Percentiles rank a stretch among this genome's conserved stretches.
Evolutionary conservation across 228 moss, liverwort and hornwort species (phyloP).

Genomic region (Sphagnum fallax): DNA sequence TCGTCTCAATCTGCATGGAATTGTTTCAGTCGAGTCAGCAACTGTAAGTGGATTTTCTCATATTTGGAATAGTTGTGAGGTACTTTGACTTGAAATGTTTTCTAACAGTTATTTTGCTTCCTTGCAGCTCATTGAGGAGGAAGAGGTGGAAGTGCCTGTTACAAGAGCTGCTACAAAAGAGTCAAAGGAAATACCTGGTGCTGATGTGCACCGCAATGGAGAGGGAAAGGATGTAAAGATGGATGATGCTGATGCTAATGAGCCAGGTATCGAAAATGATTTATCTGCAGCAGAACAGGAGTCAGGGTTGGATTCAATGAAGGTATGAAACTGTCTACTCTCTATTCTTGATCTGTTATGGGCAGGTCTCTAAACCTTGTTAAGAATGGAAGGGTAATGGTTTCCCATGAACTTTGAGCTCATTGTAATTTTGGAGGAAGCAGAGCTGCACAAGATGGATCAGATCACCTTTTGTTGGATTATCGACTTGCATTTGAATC

Average conservation of each 20-base stretch:
- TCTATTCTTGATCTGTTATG: not conserved
- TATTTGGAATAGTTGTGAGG: not conserved
- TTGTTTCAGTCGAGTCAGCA: constrained; percentile 81
- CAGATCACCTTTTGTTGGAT: no score
- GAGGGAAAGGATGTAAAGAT: constrained; percentile 23
- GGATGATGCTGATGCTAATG: constrained; percentile 34
- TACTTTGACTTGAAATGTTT: no score
- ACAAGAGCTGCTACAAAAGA: constrained; percentile 23
- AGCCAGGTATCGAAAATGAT: constrained; percentile 30
- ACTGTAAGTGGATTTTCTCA: constrained; percentile 36
- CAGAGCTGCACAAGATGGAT: no score
- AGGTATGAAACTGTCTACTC: not conserved
- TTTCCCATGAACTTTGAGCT: no score
- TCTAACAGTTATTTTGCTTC: not conserved
- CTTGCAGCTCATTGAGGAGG: constrained; percentile 81
- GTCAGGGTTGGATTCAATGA: not conserved
- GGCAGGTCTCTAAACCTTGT: no score
- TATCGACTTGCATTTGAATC: no score
- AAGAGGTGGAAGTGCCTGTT: constrained; percentile 76
- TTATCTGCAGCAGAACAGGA: constrained; percentile 26
- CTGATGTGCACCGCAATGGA: constrained; percentile 13
- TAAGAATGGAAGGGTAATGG: no score
- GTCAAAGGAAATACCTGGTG: constrained; percentile 26
- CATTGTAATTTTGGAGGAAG: no score
- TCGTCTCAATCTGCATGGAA: constrained; percentile 85